Evolutionary conservation across 1,284 basidiomycete genomes (phyloP).

Genomic region (Moesziomyces antarcticus): DNA sequence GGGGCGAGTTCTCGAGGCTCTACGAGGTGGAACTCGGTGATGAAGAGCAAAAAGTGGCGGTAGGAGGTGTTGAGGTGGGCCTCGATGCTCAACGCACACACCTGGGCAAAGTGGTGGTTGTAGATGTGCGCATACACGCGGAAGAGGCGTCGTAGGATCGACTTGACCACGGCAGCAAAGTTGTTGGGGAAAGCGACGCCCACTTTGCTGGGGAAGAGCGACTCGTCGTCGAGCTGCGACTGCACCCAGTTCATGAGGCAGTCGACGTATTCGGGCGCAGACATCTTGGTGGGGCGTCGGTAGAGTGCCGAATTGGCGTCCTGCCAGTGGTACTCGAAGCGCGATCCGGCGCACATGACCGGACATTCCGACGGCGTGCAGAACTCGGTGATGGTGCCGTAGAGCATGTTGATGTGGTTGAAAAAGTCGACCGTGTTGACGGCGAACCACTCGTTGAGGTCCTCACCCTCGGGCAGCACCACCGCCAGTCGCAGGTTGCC

Average conservation of each 20-base stretch:
- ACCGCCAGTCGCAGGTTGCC: slow-evolving; percentile 66
- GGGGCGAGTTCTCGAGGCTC: slow-evolving; percentile 97
- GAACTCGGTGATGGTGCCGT: slow-evolving; percentile 67
- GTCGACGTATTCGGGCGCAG: slow-evolving; percentile 85
- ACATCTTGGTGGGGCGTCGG: slow-evolving; percentile 64
- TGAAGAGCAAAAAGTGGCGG: slow-evolving; percentile 95
- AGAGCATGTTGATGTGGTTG: slow-evolving; percentile 68
- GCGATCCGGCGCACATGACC: slow-evolving; percentile 97
- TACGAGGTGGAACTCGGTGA: slow-evolving; percentile 97
- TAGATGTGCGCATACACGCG: slow-evolving; percentile 98
- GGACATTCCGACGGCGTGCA: slow-evolving; percentile 76
- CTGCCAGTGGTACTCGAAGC: slow-evolving; percentile 99
- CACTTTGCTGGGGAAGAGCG: slow-evolving; percentile 92
- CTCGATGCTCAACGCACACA: slow-evolving; percentile 97
- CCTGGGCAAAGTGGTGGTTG: slow-evolving; percentile 99
- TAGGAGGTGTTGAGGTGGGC: slow-evolving; percentile 99
- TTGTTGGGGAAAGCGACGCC: slow-evolving; percentile 91
- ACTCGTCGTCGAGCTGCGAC: slow-evolving; percentile 88
- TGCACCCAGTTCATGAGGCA: slow-evolving; percentile 99
- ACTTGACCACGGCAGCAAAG: slow-evolving; percentile 90
- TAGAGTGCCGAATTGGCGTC: slow-evolving; percentile 71
- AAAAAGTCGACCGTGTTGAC: slow-evolving; percentile 68
- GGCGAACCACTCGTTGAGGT: slow-evolving; percentile 66
- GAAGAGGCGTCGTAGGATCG: slow-evolving; percentile 91
- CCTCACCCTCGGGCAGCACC: slow-evolving; percentile 65